Percentiles rank a stretch among this genome's conserved stretches.
These are phyloP conservation scores for Sugiyamaella smithiae DNA, from an alignment of 805 yeast species.

Conservation along the genomic window DNA sequence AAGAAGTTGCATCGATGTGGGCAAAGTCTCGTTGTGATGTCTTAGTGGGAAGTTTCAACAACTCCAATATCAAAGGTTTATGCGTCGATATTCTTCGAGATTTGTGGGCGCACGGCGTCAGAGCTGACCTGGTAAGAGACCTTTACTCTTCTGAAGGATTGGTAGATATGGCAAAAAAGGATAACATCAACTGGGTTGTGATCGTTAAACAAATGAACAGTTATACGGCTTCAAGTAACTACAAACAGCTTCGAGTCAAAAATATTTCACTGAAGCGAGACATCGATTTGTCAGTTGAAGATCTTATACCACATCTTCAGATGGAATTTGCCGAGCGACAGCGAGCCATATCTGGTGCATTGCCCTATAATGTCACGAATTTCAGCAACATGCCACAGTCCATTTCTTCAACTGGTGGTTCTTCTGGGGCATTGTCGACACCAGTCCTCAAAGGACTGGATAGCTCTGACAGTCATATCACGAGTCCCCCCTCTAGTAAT, in stretches of 20 bases:
- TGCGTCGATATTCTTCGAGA: constrained; percentile 62
- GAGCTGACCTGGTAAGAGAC: constrained; percentile 58
- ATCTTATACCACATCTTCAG: constrained; percentile 49
- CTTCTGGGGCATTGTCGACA: neutral
- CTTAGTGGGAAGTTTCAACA: constrained; percentile 66
- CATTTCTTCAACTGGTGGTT: neutral
- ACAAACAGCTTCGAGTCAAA: constrained; percentile 73
- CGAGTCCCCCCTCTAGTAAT: neutral
- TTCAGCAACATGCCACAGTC: neutral
- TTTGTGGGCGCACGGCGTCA: constrained; percentile 75
- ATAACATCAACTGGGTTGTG: constrained; percentile 75
- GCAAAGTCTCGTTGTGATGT: constrained; percentile 73
- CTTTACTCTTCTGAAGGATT: constrained; percentile 58
- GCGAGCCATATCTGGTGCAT: neutral
- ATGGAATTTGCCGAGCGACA: constrained; percentile 29
- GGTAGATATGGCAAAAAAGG: constrained; percentile 56
- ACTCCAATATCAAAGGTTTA: constrained; percentile 50
- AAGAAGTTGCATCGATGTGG: constrained; percentile 42
- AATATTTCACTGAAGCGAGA: constrained; percentile 62
- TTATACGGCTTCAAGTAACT: constrained; percentile 47
- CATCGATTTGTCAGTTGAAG: constrained; percentile 68
- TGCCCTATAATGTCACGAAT: neutral
- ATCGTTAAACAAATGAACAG: constrained; percentile 64
- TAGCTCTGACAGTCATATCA: neutral
- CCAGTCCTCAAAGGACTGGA: constrained; percentile 7